Evolutionary conservation across 805 yeast species (phyloP), one percentile per base, ranked within the genome.

Genomic region (Sugiyamaella chiloensis): DNA sequence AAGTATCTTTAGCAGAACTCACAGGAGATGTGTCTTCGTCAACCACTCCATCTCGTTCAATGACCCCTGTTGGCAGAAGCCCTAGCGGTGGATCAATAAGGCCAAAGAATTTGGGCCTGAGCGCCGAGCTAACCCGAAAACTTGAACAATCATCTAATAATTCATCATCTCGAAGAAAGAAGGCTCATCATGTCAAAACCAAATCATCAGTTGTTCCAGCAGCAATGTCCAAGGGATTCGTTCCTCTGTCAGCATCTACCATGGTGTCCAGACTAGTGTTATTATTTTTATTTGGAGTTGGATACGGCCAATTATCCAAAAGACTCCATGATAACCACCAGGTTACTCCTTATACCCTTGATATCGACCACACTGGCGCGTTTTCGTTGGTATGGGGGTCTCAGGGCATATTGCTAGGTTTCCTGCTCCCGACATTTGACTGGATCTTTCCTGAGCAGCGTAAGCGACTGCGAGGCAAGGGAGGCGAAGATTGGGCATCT

Each of bases 1-100:
- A 59, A 26, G 65, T 63, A 9, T 61, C 68, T 24, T 60, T 68
- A 27, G 63, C 66, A 1, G 73, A 69, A 52, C 60, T 65, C 37
- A 60, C 57, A 29, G 65, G 71, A 24, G 66, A 59, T 46, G 56
- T 42, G 20, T 27, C 53, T 20, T n/a, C n/a, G n/a, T n/a, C n/a
- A n/a, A 37, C 32, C 11, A 23, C 48, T 5, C 48, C 37, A 5
- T 39, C 49, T n/a, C 39, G 49, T 11, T 30, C 42, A 4, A 44
- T 42, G 29, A 30, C 42, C 16, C 47, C 42, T 17, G 20, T 37
- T 31, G 42, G 45, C 19, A 44, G 44, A 11, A 37, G 37, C 19
- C 37, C 37, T 16, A 21, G 37, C 20, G 37, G 37, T 16, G 12
- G 17, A 4, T n/a, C n/a, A n/a, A 11, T 26, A 26, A 3, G 37